Base-by-base conservation (phyloP, 2,329 filamentous ascomycete species). In the Fusarium floridanum region DNA sequence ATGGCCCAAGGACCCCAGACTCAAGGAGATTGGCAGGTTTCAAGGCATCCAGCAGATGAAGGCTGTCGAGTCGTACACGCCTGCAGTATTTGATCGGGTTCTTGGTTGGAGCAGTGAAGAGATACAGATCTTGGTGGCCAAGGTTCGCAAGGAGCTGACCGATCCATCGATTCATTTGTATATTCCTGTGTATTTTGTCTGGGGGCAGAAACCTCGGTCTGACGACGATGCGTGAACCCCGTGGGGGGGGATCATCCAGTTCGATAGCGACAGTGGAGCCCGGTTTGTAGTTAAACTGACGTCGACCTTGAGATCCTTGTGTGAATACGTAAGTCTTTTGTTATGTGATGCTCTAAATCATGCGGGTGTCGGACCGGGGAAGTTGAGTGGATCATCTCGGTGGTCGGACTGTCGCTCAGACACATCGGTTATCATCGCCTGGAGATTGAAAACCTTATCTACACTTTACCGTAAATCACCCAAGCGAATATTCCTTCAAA, bases 131-230 rank as follows among this genome's bases (percentile, higher is more conserved):
- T 37, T 70, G 8, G 73, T 77, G 57, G 64, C 66, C 10, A 68
- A 76, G 41, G 57, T 71, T 6, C 73, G 71, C 43, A 75, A 73
- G 20, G 75, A 77, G 39, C 75, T 77, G 11, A 70, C 64, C 16
- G 72, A 77, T 34, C 61, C 73, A 14, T 55, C 75, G 9, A 66
- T 73, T 22, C 75, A 77, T 32, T 10, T 74, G 2, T 76, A 64
- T n/a, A 43, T 71, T n/a, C 72, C 70, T 0, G 66, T 73, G 4
- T 68, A 71, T 37, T 69, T 67, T 43, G 61, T 77, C 12, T 62
- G 68, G 68, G 72, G 64, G 4, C 55, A 32, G 27, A 74, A 75
- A 14, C 68, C 72, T 22, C 24, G 48, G 24, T n/a, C 27, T 12
- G 27, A 27, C 10, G 48, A n/a, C 7, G 43, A 27, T 29, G 27